Percentiles rank a stretch among this genome's conserved stretches.
These are phyloP conservation scores for Capsicum chinense DNA, from an alignment of 257 asterid genomes.

Conservation along the genomic window DNA sequence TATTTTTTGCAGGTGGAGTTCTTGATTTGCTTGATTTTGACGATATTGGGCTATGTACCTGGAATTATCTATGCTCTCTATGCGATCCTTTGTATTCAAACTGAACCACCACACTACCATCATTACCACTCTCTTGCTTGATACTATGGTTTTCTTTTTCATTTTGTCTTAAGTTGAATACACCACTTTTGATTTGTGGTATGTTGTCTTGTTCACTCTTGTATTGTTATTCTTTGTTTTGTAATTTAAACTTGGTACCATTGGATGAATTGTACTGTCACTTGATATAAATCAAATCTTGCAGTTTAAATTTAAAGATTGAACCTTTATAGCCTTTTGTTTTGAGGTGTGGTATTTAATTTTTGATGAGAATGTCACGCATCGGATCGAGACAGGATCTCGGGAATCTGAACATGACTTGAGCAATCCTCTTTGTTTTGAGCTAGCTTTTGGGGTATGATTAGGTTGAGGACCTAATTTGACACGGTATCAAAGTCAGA, in stretches of 20 bases:
- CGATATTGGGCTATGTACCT: constrained; percentile 65
- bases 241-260: neutral
- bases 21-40: constrained; percentile 46
- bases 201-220: neutral
- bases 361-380: neutral
- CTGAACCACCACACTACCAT: constrained; percentile 12
- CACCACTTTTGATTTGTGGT: neutral
- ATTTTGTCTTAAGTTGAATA: neutral
- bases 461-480: neutral
- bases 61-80: constrained; percentile 66
- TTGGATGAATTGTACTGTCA: constrained; percentile 14
- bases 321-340: neutral
- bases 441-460: neutral
- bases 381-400: neutral
- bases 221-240: neutral
- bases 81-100: constrained; percentile 41
- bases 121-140: constrained; percentile 26
- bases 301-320: neutral
- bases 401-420: neutral
- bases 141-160: neutral
- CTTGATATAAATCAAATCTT: constrained; percentile 12
- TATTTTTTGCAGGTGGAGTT: constrained; percentile 59
- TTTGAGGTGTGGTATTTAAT: neutral
- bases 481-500: too few relatives aligned
- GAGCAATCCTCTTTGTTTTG: neutral